Conservation (phyloP, 345 rosid genomes). For the Isatis tinctoria region DNA sequence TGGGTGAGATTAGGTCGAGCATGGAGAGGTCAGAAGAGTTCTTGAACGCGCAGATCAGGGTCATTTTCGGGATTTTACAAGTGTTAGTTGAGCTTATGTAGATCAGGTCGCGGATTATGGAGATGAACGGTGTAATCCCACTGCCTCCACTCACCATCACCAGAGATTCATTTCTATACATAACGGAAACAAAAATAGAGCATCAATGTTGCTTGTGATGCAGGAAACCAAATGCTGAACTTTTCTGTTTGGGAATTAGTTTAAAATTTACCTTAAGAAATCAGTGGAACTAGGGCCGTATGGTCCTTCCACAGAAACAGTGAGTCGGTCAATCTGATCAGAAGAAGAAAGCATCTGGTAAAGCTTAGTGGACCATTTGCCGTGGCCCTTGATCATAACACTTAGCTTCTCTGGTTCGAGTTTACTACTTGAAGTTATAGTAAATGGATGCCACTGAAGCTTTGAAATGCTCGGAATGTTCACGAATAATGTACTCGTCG, state of each 20-base stretch:
- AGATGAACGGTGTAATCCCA: conserved; percentile 74
- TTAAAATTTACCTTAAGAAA: conserved; percentile 45
- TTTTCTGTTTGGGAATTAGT: not conserved
- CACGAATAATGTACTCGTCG: conserved; percentile 63
- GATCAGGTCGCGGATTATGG: conserved; percentile 59
- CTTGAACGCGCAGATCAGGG: conserved; percentile 55
- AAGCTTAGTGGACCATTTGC: conserved; percentile 72
- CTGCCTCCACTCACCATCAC: conserved; percentile 86
- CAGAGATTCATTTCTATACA: conserved; percentile 47
- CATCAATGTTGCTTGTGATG: not conserved
- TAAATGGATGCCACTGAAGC: conserved; percentile 94
- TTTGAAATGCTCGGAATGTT: conserved; percentile 75
- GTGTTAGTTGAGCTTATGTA: conserved; percentile 15
- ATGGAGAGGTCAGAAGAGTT: conserved; percentile 53
- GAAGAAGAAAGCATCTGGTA: conserved; percentile 51
- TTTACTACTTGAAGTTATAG: conserved; percentile 65
- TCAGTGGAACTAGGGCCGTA: conserved; percentile 74
- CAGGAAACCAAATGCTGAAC: not conserved
- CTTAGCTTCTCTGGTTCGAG: conserved; percentile 64
- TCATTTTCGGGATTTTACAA: conserved; percentile 40
- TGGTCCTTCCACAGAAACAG: conserved; percentile 78
- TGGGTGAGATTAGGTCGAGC: conserved; percentile 65
- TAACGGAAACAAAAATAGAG: not conserved
- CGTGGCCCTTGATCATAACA: conserved; percentile 61
- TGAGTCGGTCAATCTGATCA: conserved; percentile 38